Conservation (phyloP, 2,329 filamentous ascomycete genomes). For the Rasamsonia emersonii region DNA sequence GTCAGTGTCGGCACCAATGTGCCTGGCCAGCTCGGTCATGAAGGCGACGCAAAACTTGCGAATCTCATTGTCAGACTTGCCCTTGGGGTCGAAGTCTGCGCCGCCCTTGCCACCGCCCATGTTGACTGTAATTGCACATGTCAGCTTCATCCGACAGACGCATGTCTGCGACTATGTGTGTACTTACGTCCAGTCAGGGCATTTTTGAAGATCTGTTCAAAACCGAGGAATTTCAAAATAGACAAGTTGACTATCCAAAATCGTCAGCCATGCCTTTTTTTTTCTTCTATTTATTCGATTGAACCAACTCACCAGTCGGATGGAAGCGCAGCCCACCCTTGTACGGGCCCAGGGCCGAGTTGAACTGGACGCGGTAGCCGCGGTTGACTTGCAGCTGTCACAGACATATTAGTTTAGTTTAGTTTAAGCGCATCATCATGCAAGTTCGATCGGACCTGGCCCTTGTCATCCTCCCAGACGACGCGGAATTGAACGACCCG, state of each 20-base stretch:
- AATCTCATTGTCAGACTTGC: constrained; percentile 95
- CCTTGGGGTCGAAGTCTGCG: constrained; percentile 97
- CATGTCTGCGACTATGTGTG: too few relatives aligned
- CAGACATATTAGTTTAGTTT: too few relatives aligned
- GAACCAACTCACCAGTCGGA: constrained; percentile 50
- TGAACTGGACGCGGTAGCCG: constrained; percentile 96
- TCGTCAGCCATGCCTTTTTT: background rate
- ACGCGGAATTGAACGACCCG: constrained; percentile 96
- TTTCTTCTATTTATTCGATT: background rate
- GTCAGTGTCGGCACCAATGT: constrained; percentile 94
- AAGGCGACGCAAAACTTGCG: constrained; percentile 93
- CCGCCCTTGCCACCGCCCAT: constrained; percentile 98
- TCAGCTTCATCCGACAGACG: too few relatives aligned
- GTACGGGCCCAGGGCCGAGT: constrained; percentile 93
- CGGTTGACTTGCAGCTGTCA: constrained; percentile 75
- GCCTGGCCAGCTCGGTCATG: constrained; percentile 90
- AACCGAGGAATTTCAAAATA: constrained; percentile 91
- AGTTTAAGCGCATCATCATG: too few relatives aligned
- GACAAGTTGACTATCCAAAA: constrained; percentile 44
- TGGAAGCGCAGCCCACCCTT: constrained; percentile 96
- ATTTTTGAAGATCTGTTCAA: constrained; percentile 99
- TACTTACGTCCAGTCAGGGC: constrained; percentile 81
- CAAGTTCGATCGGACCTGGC: too few relatives aligned
- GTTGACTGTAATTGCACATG: constrained; percentile 49
- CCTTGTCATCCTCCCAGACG: constrained; percentile 91